phyloP scores from a whole-genome alignment of 331 rosid species.

The Dryas integrifolia region DNA sequence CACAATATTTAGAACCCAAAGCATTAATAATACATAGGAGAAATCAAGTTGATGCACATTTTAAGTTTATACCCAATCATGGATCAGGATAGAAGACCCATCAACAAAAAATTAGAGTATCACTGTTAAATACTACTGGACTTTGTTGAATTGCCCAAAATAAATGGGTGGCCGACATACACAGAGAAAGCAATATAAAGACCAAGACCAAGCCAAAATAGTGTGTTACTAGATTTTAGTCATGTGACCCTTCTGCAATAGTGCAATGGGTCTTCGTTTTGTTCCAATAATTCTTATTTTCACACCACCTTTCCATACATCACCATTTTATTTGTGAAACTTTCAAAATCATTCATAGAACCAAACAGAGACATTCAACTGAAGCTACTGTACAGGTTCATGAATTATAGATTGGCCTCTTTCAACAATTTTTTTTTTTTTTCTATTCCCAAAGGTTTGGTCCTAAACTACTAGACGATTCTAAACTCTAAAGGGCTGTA shows the following conservation, averaged over 20 bases:
- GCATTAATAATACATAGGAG: neutral
- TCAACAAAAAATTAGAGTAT: too few species aligned
- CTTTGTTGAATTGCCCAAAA: neutral
- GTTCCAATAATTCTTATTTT: neutral
- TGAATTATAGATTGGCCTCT: neutral
- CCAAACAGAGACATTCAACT: neutral
- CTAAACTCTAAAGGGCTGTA: neutral
- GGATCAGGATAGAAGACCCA: neutral
- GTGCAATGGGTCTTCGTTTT: neutral
- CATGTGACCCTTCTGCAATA: neutral
- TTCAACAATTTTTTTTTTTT: neutral
- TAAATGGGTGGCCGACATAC: neutral
- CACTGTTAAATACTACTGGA: neutral
- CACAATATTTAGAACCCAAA: neutral
- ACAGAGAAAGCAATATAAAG: too few species aligned
- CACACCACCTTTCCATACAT: neutral
- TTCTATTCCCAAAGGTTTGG: neutral
- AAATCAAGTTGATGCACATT: neutral
- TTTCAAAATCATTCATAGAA: neutral
- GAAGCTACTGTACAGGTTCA: neutral
- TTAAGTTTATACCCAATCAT: neutral
- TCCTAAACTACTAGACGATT: neutral
- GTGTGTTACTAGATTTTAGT: neutral
- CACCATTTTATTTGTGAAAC: neutral
- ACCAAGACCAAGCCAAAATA: too few species aligned